phyloP scores from a whole-genome alignment of 345 rosid species.

The Tarenaya hassleriana region DNA sequence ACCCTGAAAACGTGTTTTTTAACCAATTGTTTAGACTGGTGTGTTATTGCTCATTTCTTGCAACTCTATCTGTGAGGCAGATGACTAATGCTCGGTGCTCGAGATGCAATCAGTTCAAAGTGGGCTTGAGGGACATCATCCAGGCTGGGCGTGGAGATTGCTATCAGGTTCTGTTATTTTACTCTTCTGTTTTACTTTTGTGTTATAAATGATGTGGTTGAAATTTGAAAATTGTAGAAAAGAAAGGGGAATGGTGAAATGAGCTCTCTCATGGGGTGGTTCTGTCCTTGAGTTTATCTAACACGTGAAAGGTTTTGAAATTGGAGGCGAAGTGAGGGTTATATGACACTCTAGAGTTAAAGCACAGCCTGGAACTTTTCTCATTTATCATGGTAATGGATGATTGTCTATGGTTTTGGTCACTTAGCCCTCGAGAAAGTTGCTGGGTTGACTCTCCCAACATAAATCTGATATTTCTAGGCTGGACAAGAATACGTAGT shows the following conservation, averaged over 20 bases:
- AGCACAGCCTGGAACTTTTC: no score
- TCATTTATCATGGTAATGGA: no score
- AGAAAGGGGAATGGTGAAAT: background rate
- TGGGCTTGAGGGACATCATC: conserved; percentile 82
- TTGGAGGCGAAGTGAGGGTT: no score
- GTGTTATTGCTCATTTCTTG: conserved; percentile 14
- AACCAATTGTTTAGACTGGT: background rate
- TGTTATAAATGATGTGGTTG: background rate
- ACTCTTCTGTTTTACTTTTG: conserved; percentile 13
- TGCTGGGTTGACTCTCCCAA: no score
- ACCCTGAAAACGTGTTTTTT: background rate
- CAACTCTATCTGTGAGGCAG: conserved; percentile 25
- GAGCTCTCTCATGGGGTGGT: background rate
- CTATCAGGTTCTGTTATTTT: conserved; percentile 73
- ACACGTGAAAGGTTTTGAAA: no score
- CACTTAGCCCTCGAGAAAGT: no score
- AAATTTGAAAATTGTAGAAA: background rate
- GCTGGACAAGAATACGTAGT: no score
- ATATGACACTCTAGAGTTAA: no score
- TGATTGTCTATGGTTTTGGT: no score
- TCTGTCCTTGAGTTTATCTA: conserved; percentile 3
- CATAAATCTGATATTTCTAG: no score
- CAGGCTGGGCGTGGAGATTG: conserved; percentile 96
- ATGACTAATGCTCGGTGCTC: conserved; percentile 80
- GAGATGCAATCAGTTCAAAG: conserved; percentile 71